Conservation (phyloP, 345 rosid species). For the Leavenworthia alabamica region DNA sequence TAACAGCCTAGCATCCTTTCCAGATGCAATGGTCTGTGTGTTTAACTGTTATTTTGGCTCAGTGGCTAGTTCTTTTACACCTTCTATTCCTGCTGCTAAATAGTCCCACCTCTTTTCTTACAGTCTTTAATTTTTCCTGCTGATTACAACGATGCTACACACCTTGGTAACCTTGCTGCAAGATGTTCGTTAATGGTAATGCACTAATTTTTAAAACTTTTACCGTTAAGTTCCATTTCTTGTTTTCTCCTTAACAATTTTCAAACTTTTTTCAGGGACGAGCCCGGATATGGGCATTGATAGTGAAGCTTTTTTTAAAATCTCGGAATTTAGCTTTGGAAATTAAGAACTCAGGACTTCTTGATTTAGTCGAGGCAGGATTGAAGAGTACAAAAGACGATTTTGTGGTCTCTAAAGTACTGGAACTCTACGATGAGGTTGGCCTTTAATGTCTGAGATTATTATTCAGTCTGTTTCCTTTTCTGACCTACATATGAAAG, state of each 20-base stretch:
- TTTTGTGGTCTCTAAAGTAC: conserved; percentile 53
- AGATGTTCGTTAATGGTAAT: conserved; percentile 67
- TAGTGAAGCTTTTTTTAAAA: conserved; percentile 83
- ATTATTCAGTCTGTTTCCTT: neutral
- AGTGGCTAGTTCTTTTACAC: neutral
- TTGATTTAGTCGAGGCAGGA: conserved; percentile 69
- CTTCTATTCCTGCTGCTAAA: neutral
- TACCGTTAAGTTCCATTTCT: neutral
- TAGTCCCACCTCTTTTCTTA: conserved; percentile 7
- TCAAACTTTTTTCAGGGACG: conserved; percentile 57
- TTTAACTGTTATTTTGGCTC: neutral
- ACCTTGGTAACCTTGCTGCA: conserved; percentile 62
- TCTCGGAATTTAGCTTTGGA: conserved; percentile 64
- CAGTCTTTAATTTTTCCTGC: conserved; percentile 65
- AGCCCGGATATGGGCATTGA: conserved; percentile 63
- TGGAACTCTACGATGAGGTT: conserved; percentile 92
- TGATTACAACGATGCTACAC: conserved; percentile 42
- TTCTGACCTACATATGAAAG: neutral
- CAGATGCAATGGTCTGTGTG: conserved; percentile 61
- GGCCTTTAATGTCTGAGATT: conserved; percentile 14
- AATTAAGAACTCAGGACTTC: conserved; percentile 53
- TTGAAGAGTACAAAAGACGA: conserved; percentile 53
- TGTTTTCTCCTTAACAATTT: neutral
- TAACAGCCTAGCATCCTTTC: conserved; percentile 51
- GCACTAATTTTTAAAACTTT: neutral